Base-by-base conservation (phyloP, 768 basidiomycete species). In the Macrolepiota fuliginosa region DNA sequence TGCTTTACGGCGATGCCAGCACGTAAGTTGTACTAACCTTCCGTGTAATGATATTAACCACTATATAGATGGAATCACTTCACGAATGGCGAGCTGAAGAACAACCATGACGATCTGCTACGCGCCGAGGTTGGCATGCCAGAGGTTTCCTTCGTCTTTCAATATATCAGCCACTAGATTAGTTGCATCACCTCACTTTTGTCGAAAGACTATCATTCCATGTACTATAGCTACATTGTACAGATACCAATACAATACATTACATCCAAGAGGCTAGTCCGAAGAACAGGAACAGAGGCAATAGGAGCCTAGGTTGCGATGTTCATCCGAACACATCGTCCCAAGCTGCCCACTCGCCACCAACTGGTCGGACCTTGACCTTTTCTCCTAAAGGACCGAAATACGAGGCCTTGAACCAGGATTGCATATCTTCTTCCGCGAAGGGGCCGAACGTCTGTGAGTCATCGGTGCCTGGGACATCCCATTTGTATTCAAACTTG, bases 1-100 rank as follows among this genome's bases (percentile, higher is more conserved):
- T 98, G 68, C 72, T 99, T 15, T 98, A 98, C 66, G 97, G 97
- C 15, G 97, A 99, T 72, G 94, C 92, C 2, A 96, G 93, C 90
- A 92, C 96, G 93, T 95, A 82, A 63, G 95, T 87, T 5, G 45
- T 61, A 24, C 12, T 5, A 19, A 13, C 11, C 5, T 49, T 19
- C 29, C 40, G 37, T n/a, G 17, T 54, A 22, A 17, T 19, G 42
- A 45, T 17, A 15, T 22, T 62, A 32, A 46, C 17, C n/a, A 3
- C 45, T 11, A 29, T 35, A 17, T 69, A 97, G 96, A 27, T 98
- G 97, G 97, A 98, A 99, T 72, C 97, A 99, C 70, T 95, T 94
- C 71, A 91, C 92, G 3, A 98, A 97, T 67, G 77, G 73, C 0
- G 93, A 97, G 69, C 79, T 99, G 51, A 87, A 85, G 73, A 90